Conservation (phyloP, 352 stramenopile genomes). For the Saprolegnia diclina region DNA sequence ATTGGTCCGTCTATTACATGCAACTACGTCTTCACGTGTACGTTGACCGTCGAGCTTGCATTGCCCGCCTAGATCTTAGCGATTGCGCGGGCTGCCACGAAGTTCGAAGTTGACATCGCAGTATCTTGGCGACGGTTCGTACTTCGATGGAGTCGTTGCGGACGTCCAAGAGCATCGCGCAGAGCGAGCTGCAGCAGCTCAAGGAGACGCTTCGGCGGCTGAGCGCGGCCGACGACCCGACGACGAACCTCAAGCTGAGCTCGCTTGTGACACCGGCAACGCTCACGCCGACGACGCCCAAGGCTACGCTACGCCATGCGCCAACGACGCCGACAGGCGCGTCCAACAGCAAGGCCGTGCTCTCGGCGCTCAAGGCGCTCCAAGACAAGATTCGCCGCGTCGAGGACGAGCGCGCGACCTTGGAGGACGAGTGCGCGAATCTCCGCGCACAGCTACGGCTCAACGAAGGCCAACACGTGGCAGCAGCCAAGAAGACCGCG, state of each 20-base stretch:
- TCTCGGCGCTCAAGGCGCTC: constrained; percentile 68
- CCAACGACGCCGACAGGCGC: constrained; percentile 24
- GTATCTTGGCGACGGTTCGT: constrained; percentile 1
- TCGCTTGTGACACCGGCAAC: not conserved
- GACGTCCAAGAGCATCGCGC: constrained; percentile 23
- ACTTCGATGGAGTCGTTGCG: not conserved
- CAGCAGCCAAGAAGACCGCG: constrained; percentile 45
- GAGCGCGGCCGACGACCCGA: constrained; percentile 33
- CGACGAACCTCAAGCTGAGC: constrained; percentile 15
- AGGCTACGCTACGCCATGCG: constrained; percentile 28
- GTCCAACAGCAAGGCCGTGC: constrained; percentile 57
- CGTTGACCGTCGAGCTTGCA: no score
- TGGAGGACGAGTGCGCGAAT: constrained; percentile 57
- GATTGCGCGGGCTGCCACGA: no score
- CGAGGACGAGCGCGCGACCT: constrained; percentile 53
- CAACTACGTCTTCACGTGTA: no score
- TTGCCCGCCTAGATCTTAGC: no score
- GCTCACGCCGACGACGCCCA: constrained; percentile 13
- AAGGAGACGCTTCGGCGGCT: constrained; percentile 68
- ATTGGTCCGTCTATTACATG: no score
- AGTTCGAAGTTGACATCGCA: not conserved
- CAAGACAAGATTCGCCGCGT: constrained; percentile 72
- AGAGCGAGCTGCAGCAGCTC: constrained; percentile 53
- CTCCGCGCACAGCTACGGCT: constrained; percentile 47
- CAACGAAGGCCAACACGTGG: constrained; percentile 13